Conservation (phyloP, 176 grass and related monocot genomes). For the Oryza punctata region DNA sequence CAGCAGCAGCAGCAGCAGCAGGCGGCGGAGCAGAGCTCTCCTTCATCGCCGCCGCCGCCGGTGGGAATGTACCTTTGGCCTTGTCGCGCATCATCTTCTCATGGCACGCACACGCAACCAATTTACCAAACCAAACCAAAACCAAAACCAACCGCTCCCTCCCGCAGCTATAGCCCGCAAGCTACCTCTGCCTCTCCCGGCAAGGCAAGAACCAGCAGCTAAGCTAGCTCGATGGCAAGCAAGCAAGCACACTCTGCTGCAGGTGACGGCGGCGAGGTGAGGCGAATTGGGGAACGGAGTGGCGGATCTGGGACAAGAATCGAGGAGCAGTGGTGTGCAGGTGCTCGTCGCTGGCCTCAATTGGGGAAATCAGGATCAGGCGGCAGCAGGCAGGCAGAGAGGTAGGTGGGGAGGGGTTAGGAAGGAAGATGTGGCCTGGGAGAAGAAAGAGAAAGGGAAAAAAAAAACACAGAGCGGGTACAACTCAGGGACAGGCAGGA, state of each 20-base stretch:
- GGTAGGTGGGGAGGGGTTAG: slow-evolving; percentile 38
- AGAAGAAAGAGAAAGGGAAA: neutral
- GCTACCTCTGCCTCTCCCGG: neutral
- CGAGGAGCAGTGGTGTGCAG: slow-evolving; percentile 18
- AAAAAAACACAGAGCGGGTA: neutral
- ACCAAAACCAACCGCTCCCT: neutral
- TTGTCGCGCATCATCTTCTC: slow-evolving; percentile 78
- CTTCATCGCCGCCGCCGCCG: slow-evolving; percentile 54
- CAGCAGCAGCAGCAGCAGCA: too few relatives aligned
- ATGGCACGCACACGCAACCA: slow-evolving; percentile 30
- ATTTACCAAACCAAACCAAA: too few relatives aligned
- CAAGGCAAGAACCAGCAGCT: neutral
- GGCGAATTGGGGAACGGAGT: neutral
- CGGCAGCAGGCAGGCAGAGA: slow-evolving; percentile 9
- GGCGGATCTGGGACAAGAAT: slow-evolving; percentile 33
- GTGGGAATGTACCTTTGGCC: slow-evolving; percentile 46
- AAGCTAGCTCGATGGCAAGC: neutral
- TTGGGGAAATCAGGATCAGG: slow-evolving; percentile 47
- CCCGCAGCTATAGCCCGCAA: neutral
- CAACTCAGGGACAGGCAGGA: slow-evolving; percentile 37
- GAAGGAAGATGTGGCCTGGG: slow-evolving; percentile 4
- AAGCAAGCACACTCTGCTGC: neutral
- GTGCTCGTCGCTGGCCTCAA: slow-evolving; percentile 24
- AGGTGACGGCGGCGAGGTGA: neutral
- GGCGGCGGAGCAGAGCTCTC: slow-evolving; percentile 28